Evolutionary conservation across 2,329 filamentous ascomycete genomes (phyloP).

Genomic region (Lachnum nothofagi): DNA sequence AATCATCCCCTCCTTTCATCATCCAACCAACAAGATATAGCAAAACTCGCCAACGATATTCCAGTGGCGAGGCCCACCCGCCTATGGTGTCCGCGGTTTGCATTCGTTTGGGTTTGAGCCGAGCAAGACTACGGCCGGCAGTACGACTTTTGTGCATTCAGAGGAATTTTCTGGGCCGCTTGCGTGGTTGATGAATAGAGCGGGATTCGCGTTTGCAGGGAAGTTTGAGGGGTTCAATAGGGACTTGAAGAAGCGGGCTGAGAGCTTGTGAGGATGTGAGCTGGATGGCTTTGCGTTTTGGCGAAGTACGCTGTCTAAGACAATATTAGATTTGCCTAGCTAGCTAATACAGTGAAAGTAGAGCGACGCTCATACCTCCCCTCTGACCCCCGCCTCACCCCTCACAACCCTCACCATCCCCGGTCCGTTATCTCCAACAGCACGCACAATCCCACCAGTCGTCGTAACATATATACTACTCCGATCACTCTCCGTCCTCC

Average conservation of each 20-base stretch:
- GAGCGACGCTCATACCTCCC: too few relatives aligned
- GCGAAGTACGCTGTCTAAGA: too few relatives aligned
- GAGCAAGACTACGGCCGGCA: neutral
- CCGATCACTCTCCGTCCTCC: neutral
- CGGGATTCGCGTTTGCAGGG: neutral
- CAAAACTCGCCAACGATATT: neutral
- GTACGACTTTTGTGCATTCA: constrained; percentile 1
- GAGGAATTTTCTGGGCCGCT: neutral
- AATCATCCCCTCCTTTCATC: neutral
- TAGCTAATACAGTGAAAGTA: too few relatives aligned
- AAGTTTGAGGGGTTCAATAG: neutral
- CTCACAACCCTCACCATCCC: neutral
- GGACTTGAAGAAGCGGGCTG: constrained; percentile 1
- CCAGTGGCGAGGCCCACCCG: neutral
- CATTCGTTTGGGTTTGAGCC: constrained; percentile 1
- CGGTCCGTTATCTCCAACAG: neutral
- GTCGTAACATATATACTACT: neutral
- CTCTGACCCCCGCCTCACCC: neutral
- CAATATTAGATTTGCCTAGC: too few relatives aligned
- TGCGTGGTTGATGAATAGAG: neutral
- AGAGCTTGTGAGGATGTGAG: neutral
- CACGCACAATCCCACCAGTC: neutral
- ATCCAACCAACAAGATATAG: neutral
- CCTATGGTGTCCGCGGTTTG: neutral
- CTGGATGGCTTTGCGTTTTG: too few relatives aligned